Evolutionary conservation across 148 eudicot species (phyloP).

Genomic region (Rhododendron griersonianum): DNA sequence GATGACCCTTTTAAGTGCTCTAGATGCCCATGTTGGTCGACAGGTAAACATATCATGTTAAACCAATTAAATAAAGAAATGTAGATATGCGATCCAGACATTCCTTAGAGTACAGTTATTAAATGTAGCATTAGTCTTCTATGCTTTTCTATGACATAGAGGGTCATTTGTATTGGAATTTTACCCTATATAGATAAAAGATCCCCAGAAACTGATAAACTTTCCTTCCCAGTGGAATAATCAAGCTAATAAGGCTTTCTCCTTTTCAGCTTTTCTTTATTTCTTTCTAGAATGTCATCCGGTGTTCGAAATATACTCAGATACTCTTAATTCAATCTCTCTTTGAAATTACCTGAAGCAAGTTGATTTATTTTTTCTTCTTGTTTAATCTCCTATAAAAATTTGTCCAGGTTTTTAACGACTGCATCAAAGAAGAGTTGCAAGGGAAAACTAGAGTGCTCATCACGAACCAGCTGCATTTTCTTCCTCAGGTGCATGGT

Average conservation of each 20-base stretch:
- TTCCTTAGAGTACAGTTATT: neutral
- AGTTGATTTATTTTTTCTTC: neutral
- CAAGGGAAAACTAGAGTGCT: constrained; percentile 61
- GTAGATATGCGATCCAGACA: neutral
- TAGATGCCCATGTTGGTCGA: constrained; percentile 55
- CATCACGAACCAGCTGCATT: constrained; percentile 63
- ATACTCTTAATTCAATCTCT: neutral
- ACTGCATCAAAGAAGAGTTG: constrained; percentile 55
- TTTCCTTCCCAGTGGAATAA: neutral
- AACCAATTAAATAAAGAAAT: neutral
- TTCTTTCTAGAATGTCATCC: neutral
- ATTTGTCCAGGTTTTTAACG: constrained; percentile 41
- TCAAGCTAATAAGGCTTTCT: neutral
- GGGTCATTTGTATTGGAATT: neutral
- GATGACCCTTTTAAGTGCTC: constrained; percentile 61
- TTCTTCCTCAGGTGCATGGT: constrained; percentile 63
- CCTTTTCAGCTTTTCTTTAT: neutral
- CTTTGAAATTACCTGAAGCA: neutral
- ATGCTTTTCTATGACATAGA: neutral
- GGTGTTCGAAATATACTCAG: neutral
- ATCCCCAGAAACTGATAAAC: neutral
- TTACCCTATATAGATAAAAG: neutral
- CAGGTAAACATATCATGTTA: constrained; percentile 28
- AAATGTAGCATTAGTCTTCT: neutral
- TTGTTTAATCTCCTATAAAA: neutral